A percentile compares a stretch with the other conserved stretches of the same genome.
These are phyloP conservation scores for Lentinula boryana DNA, from an alignment of 768 basidiomycete genomes.

Conservation along the genomic window DNA sequence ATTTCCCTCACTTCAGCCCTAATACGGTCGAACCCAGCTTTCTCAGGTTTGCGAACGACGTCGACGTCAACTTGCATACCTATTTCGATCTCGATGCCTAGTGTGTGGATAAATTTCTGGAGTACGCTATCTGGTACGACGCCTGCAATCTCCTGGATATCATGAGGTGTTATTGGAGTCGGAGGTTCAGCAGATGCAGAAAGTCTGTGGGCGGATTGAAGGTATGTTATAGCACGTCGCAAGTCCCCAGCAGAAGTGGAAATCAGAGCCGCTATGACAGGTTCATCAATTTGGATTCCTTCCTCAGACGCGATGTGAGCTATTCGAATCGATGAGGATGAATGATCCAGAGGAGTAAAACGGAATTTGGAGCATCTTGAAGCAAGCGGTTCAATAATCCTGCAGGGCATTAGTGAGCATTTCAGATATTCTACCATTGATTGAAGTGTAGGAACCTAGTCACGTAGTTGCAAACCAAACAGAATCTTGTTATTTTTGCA, in stretches of 20 bases:
- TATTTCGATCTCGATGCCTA: slow-evolving; percentile 65
- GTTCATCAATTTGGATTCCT: slow-evolving; percentile 46
- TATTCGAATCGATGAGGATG: slow-evolving; percentile 70
- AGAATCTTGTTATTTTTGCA: slow-evolving; percentile 94
- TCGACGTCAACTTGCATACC: slow-evolving; percentile 44
- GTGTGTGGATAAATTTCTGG: slow-evolving; percentile 54
- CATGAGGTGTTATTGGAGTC: slow-evolving; percentile 62
- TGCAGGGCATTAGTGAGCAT: slow-evolving; percentile 23
- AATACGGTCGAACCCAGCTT: slow-evolving; percentile 52
- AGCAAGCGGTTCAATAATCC: slow-evolving; percentile 96
- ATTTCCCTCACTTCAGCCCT: slow-evolving; percentile 67
- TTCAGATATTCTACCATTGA: not conserved
- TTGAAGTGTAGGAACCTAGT: slow-evolving; percentile 58
- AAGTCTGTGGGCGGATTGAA: slow-evolving; percentile 91
- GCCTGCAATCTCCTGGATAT: slow-evolving; percentile 96
- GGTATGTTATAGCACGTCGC: slow-evolving; percentile 93
- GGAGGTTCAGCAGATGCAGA: slow-evolving; percentile 71
- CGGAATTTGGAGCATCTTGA: slow-evolving; percentile 99
- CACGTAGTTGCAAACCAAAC: slow-evolving; percentile 98
- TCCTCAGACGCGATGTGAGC: slow-evolving; percentile 78
- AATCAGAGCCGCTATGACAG: slow-evolving; percentile 71
- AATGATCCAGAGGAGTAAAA: slow-evolving; percentile 84
- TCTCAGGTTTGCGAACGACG: slow-evolving; percentile 18
- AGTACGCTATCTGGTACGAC: slow-evolving; percentile 80
- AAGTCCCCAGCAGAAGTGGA: slow-evolving; percentile 85